Evolutionary conservation across 2,329 filamentous ascomycete genomes (phyloP).

Genomic region (Pyrenochaeta sp.): DNA sequence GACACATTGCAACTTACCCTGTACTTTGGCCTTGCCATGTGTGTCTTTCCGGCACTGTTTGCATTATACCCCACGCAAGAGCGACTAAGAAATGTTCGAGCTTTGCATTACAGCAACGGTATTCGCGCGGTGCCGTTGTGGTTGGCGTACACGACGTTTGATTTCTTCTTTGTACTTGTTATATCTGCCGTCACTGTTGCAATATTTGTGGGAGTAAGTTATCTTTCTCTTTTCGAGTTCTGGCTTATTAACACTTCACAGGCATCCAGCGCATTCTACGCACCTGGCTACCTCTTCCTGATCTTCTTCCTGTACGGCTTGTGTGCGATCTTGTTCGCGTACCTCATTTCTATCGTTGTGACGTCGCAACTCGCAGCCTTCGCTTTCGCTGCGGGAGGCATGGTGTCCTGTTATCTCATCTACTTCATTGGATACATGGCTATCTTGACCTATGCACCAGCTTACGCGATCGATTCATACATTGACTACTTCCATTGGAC

Average conservation of each 20-base stretch:
- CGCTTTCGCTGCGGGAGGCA: constrained; percentile 79
- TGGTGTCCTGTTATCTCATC: constrained; percentile 63
- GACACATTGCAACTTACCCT: constrained; percentile 79
- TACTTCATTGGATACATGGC: constrained; percentile 59
- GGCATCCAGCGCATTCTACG: constrained; percentile 73
- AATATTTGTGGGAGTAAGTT: constrained; percentile 67
- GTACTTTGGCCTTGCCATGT: constrained; percentile 82
- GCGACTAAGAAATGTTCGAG: constrained; percentile 77
- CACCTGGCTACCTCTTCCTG: constrained; percentile 81
- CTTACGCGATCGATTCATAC: constrained; percentile 70
- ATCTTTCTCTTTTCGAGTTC: neutral
- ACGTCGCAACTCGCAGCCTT: constrained; percentile 83
- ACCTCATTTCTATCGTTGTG: constrained; percentile 81
- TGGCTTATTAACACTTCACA: constrained; percentile 24
- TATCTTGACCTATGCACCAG: constrained; percentile 76
- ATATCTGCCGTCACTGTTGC: constrained; percentile 71
- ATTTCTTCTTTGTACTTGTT: constrained; percentile 75
- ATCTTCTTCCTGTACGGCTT: constrained; percentile 83
- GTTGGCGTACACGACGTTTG: constrained; percentile 82
- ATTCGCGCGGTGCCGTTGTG: constrained; percentile 83
- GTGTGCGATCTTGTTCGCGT: constrained; percentile 76
- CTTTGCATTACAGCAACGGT: constrained; percentile 90
- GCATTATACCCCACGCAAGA: constrained; percentile 89
- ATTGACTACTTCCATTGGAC: constrained; percentile 77
- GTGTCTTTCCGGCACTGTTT: constrained; percentile 84